Percentiles rank a stretch among this genome's conserved stretches.
Evolutionary conservation across 768 basidiomycete genomes (phyloP).

Genomic region (Tephrocybe sp.): DNA sequence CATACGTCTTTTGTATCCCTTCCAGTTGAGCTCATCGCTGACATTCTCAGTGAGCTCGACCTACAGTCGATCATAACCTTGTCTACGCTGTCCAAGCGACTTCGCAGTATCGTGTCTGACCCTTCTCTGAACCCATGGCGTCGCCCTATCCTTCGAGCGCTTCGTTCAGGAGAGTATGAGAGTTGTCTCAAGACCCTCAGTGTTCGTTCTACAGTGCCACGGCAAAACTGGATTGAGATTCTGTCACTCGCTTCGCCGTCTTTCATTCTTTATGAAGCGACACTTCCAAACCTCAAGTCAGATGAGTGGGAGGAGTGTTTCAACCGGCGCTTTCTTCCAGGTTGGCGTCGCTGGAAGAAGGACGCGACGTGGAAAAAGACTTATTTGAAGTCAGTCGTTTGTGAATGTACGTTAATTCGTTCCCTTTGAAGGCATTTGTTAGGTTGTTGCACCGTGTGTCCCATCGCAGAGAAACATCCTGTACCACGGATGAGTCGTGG

Average conservation of each 20-base stretch:
- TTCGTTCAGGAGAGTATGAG: conserved; percentile 49
- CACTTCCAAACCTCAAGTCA: conserved; percentile 65
- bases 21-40: conserved; percentile 77
- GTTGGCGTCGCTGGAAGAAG: conserved; percentile 73
- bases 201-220: conserved; percentile 62
- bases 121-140: conserved; percentile 75
- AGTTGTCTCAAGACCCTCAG: conserved; percentile 56
- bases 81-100: conserved; percentile 60
- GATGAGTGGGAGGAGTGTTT: conserved; percentile 79
- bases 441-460: conserved; percentile 65
- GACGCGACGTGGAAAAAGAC: conserved; percentile 63
- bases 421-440: conserved; percentile 14
- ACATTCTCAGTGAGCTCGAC: conserved; percentile 70
- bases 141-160: conserved; percentile 60
- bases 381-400: conserved; percentile 58
- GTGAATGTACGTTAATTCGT: conserved; percentile 1
- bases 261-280: conserved; percentile 67
- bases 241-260: conserved; percentile 58
- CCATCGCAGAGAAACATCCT: conserved; percentile 69
- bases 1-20: conserved; percentile 50
- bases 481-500: conserved; percentile 81
- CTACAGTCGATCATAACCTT: conserved; percentile 56
- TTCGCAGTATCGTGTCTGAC: conserved; percentile 61
- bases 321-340: conserved; percentile 67
- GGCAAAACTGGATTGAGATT: conserved; percentile 81